Conservation (phyloP, 169 alveolate genomes). For the Eimeria tenella region DNA sequence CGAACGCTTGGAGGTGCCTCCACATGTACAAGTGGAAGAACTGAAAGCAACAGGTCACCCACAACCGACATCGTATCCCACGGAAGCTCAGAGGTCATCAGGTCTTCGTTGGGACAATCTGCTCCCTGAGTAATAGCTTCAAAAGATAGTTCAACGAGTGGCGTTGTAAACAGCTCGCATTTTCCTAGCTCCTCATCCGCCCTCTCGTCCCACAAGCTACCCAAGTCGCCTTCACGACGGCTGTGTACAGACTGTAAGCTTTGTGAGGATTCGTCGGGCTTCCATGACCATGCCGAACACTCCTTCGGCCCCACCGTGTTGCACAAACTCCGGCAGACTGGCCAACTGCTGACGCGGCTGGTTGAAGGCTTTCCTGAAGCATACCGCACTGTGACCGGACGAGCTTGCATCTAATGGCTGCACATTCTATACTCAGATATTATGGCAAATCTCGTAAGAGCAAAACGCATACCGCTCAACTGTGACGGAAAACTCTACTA, state of each 20-base stretch:
- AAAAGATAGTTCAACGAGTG: constrained; percentile 3
- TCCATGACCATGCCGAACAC: constrained; percentile 49
- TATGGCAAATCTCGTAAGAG: too few relatives aligned
- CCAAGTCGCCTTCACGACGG: constrained; percentile 43
- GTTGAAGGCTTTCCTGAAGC: neutral
- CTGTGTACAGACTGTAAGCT: neutral
- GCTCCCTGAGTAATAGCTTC: constrained; percentile 57
- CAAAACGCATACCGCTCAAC: neutral
- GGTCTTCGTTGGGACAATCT: constrained; percentile 42
- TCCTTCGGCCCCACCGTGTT: constrained; percentile 7
- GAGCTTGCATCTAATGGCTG: too few relatives aligned
- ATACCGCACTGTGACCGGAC: neutral
- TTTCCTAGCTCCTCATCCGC: constrained; percentile 31
- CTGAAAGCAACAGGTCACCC: constrained; percentile 35
- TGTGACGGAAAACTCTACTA: neutral
- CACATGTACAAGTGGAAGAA: neutral
- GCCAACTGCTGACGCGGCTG: constrained; percentile 54
- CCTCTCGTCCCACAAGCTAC: constrained; percentile 53
- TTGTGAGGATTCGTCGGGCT: neutral
- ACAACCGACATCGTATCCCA: constrained; percentile 32
- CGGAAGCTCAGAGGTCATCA: constrained; percentile 44
- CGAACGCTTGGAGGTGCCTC: neutral
- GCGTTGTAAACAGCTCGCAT: constrained; percentile 20
- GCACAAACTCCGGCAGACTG: constrained; percentile 59
- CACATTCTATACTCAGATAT: too few relatives aligned